phyloP scores from a whole-genome alignment of 306 rosid genomes.

The Cucumis melo region DNA sequence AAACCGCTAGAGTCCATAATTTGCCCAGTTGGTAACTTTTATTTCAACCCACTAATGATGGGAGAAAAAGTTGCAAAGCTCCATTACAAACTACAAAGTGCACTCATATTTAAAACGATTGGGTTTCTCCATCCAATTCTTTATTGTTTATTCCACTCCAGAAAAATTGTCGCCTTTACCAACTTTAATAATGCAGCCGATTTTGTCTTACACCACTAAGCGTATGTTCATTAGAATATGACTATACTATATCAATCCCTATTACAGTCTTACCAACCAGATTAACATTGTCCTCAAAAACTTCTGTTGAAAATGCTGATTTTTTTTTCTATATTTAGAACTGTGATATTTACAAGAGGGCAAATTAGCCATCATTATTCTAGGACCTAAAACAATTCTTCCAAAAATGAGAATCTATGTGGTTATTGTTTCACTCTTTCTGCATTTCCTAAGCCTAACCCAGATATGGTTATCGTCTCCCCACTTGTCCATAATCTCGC shows the following conservation, averaged over 20 bases:
- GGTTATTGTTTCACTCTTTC: constrained; percentile 42
- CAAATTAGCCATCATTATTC: background rate
- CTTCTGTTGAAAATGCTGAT: background rate
- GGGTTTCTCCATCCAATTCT: background rate
- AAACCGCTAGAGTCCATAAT: background rate
- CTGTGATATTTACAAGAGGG: background rate
- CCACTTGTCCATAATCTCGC: constrained; percentile 35
- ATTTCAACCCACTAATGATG: background rate
- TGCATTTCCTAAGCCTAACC: constrained; percentile 68
- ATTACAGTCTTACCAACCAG: background rate
- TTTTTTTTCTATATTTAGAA: background rate
- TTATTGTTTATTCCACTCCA: background rate
- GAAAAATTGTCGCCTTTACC: background rate
- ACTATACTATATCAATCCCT: background rate
- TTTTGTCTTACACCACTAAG: background rate
- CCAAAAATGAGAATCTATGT: constrained; percentile 14
- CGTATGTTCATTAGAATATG: background rate
- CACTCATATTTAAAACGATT: background rate
- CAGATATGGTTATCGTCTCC: constrained; percentile 29
- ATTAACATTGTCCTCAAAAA: background rate
- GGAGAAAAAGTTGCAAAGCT: background rate
- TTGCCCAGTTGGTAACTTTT: background rate
- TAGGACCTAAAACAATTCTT: background rate
- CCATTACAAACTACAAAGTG: background rate
- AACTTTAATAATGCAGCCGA: background rate